phyloP scores from a whole-genome alignment of 2,329 filamentous ascomycete genomes.

The Neopestalotiopsis clavispora region DNA sequence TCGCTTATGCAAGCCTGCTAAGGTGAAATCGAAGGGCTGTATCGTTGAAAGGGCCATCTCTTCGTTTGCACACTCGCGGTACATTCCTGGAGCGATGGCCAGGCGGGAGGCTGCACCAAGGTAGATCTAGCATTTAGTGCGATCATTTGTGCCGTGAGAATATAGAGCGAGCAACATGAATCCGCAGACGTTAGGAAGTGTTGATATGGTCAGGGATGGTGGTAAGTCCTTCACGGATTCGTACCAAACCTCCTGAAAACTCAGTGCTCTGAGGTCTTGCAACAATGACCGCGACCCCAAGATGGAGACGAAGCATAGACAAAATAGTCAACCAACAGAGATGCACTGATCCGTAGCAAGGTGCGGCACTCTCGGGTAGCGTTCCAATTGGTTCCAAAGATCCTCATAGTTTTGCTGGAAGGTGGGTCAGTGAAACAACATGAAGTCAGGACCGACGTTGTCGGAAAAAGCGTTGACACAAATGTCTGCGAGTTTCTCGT shows the following conservation, averaged over 20 bases:
- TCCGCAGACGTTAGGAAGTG: slow-evolving; percentile 46
- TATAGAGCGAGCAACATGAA: slow-evolving; percentile 46
- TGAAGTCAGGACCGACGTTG: slow-evolving; percentile 42
- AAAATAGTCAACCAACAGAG: slow-evolving; percentile 46
- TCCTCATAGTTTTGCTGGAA: slow-evolving; percentile 43
- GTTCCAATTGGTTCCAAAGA: slow-evolving; percentile 35
- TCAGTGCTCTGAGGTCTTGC: slow-evolving; percentile 33
- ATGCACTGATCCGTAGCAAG: slow-evolving; percentile 28
- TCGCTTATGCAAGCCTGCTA: too few relatives aligned
- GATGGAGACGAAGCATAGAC: slow-evolving; percentile 45
- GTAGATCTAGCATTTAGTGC: slow-evolving; percentile 45
- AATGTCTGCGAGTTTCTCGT: slow-evolving; percentile 40
- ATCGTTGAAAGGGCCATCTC: too few relatives aligned
- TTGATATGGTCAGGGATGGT: slow-evolving; percentile 41
- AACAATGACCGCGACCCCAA: slow-evolving; percentile 45
- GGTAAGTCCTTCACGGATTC: slow-evolving; percentile 40
- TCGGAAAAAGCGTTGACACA: slow-evolving; percentile 45
- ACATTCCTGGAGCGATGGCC: slow-evolving; percentile 48
- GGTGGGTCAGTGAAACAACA: slow-evolving; percentile 44
- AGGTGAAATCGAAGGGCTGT: too few relatives aligned
- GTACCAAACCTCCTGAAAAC: slow-evolving; percentile 39
- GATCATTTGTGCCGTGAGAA: slow-evolving; percentile 45
- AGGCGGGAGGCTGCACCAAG: slow-evolving; percentile 46
- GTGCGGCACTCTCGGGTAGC: background rate
- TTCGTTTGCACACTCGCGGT: slow-evolving; percentile 43